Conservation (phyloP, 2,329 filamentous ascomycete species). For the Fusarium kyushuense region DNA sequence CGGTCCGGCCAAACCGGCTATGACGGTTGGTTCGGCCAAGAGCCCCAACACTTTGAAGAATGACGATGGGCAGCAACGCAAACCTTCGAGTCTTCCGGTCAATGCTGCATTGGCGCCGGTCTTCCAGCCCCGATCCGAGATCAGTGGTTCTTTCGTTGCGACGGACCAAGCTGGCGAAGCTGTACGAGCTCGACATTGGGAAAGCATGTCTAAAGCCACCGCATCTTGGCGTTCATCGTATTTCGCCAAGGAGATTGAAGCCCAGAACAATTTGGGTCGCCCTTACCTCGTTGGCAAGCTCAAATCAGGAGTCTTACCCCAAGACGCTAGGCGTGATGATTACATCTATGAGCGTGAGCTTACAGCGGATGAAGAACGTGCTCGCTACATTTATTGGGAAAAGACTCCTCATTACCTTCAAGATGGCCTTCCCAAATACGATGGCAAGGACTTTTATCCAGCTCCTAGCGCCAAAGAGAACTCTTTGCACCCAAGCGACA, state of each 20-base stretch:
- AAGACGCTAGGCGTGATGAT: slow-evolving; percentile 58
- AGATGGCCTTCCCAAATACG: slow-evolving; percentile 70
- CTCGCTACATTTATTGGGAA: slow-evolving; percentile 72
- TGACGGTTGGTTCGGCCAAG: slow-evolving; percentile 37
- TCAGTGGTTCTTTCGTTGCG: slow-evolving; percentile 30
- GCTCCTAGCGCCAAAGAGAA: slow-evolving; percentile 63
- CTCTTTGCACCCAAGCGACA: slow-evolving; percentile 14
- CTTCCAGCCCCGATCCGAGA: slow-evolving; percentile 58
- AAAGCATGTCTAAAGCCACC: slow-evolving; percentile 21
- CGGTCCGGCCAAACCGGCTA: slow-evolving; percentile 49
- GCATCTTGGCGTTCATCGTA: slow-evolving; percentile 41
- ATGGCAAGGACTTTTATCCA: slow-evolving; percentile 73
- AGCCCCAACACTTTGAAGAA: slow-evolving; percentile 33
- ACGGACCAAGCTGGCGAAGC: slow-evolving; percentile 23
- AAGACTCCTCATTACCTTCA: slow-evolving; percentile 64
- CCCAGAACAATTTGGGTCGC: slow-evolving; percentile 18
- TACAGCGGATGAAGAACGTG: slow-evolving; percentile 68
- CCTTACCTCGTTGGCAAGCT: slow-evolving; percentile 69
- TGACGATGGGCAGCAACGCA: slow-evolving; percentile 50
- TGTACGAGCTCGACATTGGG: slow-evolving; percentile 13
- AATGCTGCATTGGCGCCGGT: slow-evolving; percentile 63
- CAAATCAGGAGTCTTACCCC: slow-evolving; percentile 58
- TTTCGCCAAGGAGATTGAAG: slow-evolving; percentile 40
- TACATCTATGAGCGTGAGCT: slow-evolving; percentile 69
- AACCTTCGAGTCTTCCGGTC: slow-evolving; percentile 56